phyloP scores from a whole-genome alignment of 345 rosid species.

The Eucalyptus polybractea region DNA sequence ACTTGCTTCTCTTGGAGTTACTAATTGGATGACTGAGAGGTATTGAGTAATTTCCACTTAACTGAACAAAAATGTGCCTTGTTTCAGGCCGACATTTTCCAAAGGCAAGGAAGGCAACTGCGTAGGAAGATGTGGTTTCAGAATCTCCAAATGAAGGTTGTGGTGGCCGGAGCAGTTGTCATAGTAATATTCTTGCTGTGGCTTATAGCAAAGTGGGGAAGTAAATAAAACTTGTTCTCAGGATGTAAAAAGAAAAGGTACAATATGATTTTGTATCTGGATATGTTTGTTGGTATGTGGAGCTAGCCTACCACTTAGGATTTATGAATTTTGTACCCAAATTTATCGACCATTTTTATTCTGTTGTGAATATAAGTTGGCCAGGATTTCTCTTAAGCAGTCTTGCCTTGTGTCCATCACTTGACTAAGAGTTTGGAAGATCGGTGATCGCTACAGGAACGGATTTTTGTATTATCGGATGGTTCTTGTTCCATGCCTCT shows the following conservation, averaged over 20 bases:
- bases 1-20: neutral
- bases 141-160: constrained; percentile 72
- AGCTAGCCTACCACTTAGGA: neutral
- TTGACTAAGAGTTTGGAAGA: neutral
- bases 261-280: neutral
- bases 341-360: neutral
- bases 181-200: constrained; percentile 49
- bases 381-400: neutral
- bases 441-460: neutral
- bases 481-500: neutral
- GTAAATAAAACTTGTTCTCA: constrained; percentile 14
- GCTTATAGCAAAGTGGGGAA: constrained; percentile 66
- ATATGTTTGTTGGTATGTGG: neutral
- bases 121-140: constrained; percentile 97
- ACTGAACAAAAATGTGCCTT: neutral
- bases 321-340: neutral
- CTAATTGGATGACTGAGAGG: neutral
- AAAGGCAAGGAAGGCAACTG: constrained; percentile 90
- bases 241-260: neutral
- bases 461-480: neutral
- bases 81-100: constrained; percentile 84
- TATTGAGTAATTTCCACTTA: neutral
- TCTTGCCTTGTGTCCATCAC: neutral
- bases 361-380: neutral
- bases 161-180: constrained; percentile 60